Percentiles rank a stretch among this genome's conserved stretches.
phyloP scores from a whole-genome alignment of 1,139 yeast species.

The Debaryomyces singareniensis region DNA sequence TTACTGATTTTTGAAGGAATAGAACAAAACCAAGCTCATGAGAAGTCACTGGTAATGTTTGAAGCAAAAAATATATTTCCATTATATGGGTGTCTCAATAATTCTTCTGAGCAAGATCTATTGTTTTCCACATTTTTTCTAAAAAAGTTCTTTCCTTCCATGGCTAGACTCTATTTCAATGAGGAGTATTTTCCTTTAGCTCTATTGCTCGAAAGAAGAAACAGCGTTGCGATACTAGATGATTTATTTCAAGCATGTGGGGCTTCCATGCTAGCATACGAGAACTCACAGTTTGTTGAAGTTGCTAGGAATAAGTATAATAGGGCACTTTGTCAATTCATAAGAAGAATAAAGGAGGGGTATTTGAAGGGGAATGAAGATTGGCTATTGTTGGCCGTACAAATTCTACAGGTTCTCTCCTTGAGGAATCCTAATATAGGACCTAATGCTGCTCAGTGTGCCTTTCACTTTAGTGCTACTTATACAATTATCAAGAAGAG shows the following conservation, averaged over 20 bases:
- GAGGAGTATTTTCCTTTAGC: background rate
- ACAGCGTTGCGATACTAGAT: constrained; percentile 1
- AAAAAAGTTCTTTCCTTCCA: background rate
- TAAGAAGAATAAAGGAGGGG: constrained; percentile 2
- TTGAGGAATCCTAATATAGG: constrained; percentile 3
- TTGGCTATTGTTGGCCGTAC: constrained; percentile 6
- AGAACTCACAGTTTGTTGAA: constrained; percentile 1
- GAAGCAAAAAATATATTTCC: too few relatives aligned
- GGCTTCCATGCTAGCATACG: constrained; percentile 4
- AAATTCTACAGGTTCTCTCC: constrained; percentile 4
- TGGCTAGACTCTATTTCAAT: background rate
- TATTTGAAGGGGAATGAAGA: constrained; percentile 4
- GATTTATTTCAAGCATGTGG: constrained; percentile 5
- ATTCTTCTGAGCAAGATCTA: background rate
- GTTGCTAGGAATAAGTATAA: constrained; percentile 3
- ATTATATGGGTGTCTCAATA: too few relatives aligned
- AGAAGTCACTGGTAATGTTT: too few relatives aligned
- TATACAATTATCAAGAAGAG: constrained; percentile 3
- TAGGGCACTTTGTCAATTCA: constrained; percentile 1
- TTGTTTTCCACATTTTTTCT: background rate
- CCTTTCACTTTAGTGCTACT: constrained; percentile 4
- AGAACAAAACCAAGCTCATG: too few relatives aligned
- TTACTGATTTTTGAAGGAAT: too few relatives aligned
- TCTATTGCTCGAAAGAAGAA: constrained; percentile 2
- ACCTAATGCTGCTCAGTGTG: constrained; percentile 3